Evolutionary conservation across 2,329 filamentous ascomycete genomes (phyloP).

Genomic region (Fragosphaeria purpurea): DNA sequence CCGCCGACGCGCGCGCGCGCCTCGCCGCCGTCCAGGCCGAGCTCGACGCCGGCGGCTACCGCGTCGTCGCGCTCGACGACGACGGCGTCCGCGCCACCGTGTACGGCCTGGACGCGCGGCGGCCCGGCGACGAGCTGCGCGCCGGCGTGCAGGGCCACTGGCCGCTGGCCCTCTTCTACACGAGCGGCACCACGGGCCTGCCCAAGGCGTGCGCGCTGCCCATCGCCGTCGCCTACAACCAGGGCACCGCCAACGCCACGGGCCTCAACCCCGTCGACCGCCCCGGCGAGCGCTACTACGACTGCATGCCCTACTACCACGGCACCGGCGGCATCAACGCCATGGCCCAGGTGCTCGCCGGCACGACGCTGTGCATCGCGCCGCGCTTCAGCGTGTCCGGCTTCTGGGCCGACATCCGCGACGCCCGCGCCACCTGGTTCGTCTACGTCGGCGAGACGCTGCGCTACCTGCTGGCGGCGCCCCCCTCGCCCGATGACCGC

Average conservation of each 20-base stretch:
- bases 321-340: slow-evolving; percentile 57
- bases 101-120: slow-evolving; percentile 16
- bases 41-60: slow-evolving; percentile 41
- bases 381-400: slow-evolving; percentile 57
- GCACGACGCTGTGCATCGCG: slow-evolving; percentile 50
- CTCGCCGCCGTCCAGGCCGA: slow-evolving; percentile 48
- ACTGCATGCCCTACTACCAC: slow-evolving; percentile 70
- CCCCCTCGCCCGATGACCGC: slow-evolving; percentile 50
- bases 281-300: slow-evolving; percentile 55
- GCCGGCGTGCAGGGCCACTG: slow-evolving; percentile 38
- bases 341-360: slow-evolving; percentile 42
- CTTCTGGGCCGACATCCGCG: slow-evolving; percentile 65
- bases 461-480: slow-evolving; percentile 60
- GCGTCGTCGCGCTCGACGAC: slow-evolving; percentile 42
- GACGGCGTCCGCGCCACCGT: slow-evolving; percentile 34
- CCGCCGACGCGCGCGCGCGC: slow-evolving; percentile 40
- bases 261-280: slow-evolving; percentile 19
- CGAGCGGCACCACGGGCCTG: slow-evolving; percentile 65
- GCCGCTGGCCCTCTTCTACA: slow-evolving; percentile 60
- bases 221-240: slow-evolving; percentile 28
- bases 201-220: slow-evolving; percentile 62
- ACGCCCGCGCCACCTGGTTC: slow-evolving; percentile 58
- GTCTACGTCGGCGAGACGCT: slow-evolving; percentile 72
- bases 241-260: slow-evolving; percentile 16
- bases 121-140: slow-evolving; percentile 47